Conservation (phyloP, 2,329 filamentous ascomycete species). For the Penicillium sp. region DNA sequence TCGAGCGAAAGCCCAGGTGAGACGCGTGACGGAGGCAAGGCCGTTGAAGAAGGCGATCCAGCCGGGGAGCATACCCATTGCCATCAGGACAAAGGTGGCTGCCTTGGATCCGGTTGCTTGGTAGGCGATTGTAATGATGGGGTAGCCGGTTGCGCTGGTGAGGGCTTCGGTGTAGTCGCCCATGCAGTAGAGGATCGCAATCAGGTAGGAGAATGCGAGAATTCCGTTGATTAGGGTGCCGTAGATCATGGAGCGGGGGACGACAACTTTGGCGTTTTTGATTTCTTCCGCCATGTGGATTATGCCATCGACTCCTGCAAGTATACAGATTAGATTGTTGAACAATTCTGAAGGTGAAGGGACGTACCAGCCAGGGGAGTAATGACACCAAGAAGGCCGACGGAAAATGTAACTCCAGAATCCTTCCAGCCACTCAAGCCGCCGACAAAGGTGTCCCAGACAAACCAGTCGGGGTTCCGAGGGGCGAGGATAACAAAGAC, state of each 20-base stretch:
- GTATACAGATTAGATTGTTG: background rate
- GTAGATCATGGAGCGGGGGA: conserved; percentile 49
- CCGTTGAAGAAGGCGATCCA: conserved; percentile 29
- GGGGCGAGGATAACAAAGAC: conserved; percentile 24
- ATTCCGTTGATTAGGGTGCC: conserved; percentile 48
- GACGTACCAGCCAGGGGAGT: conserved; percentile 19
- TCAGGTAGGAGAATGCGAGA: conserved; percentile 46
- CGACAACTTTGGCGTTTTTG: conserved; percentile 45
- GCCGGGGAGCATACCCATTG: conserved; percentile 33
- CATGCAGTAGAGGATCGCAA: conserved; percentile 46
- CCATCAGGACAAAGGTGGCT: conserved; percentile 44
- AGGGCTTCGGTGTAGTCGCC: conserved; percentile 41
- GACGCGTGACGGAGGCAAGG: conserved; percentile 38
- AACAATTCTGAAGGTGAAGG: background rate
- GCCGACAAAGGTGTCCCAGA: conserved; percentile 27
- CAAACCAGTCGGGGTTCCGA: conserved; percentile 21
- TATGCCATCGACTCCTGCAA: conserved; percentile 27
- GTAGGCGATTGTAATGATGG: conserved; percentile 53
- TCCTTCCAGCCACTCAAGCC: conserved; percentile 26
- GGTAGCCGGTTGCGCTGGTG: conserved; percentile 44
- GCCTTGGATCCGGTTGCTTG: conserved; percentile 47
- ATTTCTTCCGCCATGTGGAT: conserved; percentile 51
- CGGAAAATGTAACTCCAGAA: conserved; percentile 26
- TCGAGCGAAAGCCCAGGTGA: conserved; percentile 46
- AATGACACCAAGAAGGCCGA: conserved; percentile 20